These are phyloP conservation scores for Penicillium sp. DNA, from an alignment of 2,329 filamentous ascomycete genomes.

Conservation along the genomic window DNA sequence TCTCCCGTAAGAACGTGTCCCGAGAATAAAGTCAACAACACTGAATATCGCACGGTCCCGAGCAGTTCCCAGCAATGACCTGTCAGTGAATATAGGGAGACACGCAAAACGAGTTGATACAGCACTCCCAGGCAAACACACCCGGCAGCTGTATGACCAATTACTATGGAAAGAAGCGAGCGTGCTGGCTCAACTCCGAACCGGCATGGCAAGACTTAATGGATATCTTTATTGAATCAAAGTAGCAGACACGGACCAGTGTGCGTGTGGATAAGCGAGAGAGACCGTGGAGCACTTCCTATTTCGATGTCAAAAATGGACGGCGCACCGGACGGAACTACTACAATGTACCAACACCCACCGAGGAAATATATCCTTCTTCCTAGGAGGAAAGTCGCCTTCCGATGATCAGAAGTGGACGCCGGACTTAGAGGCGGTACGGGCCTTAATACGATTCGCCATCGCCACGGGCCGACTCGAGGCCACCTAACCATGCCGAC, in stretches of 20 bases:
- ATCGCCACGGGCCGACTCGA: no score
- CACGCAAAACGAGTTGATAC: no score
- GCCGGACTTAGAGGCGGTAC: no score
- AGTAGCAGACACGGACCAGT: constrained; percentile 9
- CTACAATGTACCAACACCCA: constrained; percentile 23
- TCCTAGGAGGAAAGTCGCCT: no score
- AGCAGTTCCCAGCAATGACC: no score
- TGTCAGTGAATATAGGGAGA: no score
- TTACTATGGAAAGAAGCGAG: constrained; percentile 30
- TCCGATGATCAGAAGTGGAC: no score
- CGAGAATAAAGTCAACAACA: constrained; percentile 2
- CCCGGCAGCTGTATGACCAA: constrained; percentile 20
- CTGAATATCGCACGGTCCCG: no score
- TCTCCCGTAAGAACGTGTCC: constrained; percentile 9
- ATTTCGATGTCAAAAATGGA: constrained; percentile 23
- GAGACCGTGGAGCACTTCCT: constrained; percentile 15
- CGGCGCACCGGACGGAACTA: constrained; percentile 22
- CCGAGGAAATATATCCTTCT: constrained; percentile 5
- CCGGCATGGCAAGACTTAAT: constrained; percentile 32
- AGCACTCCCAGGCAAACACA: no score
- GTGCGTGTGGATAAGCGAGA: constrained; percentile 12
- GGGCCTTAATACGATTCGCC: no score
- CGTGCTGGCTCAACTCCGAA: constrained; percentile 29
- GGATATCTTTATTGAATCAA: constrained; percentile 20
- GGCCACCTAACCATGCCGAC: no score